Evolutionary conservation across 352 stramenopile genomes (phyloP), one percentile per base, ranked within the genome.

Genomic region (Lagenidium giganteum): DNA sequence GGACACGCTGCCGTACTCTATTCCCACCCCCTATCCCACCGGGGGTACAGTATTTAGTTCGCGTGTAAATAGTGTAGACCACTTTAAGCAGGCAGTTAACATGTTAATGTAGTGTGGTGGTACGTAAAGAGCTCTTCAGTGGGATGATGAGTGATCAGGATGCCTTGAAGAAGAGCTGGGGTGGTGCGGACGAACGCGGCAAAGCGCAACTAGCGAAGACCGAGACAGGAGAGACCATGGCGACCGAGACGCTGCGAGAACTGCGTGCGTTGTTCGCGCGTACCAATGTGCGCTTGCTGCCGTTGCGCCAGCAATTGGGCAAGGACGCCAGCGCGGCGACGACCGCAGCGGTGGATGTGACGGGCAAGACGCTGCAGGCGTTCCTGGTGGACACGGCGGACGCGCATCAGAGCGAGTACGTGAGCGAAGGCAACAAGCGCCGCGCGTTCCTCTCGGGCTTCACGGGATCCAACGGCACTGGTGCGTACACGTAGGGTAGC

Each of bases 391-490:
- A 97, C 39, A 96, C 87, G 14, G 94, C 96, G 33, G 96, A 99
- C 74, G 95, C 96, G 39, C 96, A 99, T 71, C 83, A 98, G 50
- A 98, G 89, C 57, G 97, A 99, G 72, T 99, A 99, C 63, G 88
- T 98, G 37, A 93, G 96, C 26, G 79, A 91, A 24, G 85, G 83
- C 27, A 97, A 98, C 73, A 97, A 96, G 72, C 80, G 96, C 16
- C 80, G 96, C 37, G 84, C 82, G 57, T 99, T 96, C 62, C 62
- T 99, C 33, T 97, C 87, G 12, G 88, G 87, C 28, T 99, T 99
- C 70, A 96, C 95, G 40, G 97, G 97, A 12, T 98, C 86, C 33
- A 97, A 95, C 16, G 97, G 97, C 18, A 99, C 95, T 4, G 95
- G 86, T 51, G 58, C 18, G 42, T 51, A 13, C 20, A 50, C 3